Base-by-base conservation (phyloP, 2,329 filamentous ascomycete genomes). In the Cercospora canescens region DNA sequence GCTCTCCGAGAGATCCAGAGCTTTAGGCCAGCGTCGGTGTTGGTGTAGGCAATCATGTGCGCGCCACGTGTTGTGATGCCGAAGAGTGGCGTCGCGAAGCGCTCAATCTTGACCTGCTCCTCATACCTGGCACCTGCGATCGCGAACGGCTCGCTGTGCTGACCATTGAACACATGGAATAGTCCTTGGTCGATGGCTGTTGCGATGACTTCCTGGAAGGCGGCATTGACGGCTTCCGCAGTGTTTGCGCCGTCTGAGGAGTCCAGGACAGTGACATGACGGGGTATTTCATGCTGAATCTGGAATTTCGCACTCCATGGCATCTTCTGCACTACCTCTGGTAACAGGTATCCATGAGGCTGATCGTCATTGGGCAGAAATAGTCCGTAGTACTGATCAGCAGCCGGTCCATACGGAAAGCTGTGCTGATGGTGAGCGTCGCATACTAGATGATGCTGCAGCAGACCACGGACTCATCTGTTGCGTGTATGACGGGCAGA, bases 1-100 rank as follows among this genome's bases (percentile, higher is more conserved):
- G 93, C 86, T 8, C 94, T 86, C 55, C 89, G 86, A 3, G 94
- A 91, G 2, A 96, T 87, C 94, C 95, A 97, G 48, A 98, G 83
- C 73, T 88, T 89, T 52, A 96, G 79, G 11, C 88, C 89, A 30
- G 71, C 79, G 2, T 79, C 72, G 0, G 52, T 58, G 7, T 81
- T 78, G 24, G 90, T 84, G 73, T 91, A 96, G 12, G 87, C 91
- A 26, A 88, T 91, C 84, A 95, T 86, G 77, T 96, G 76, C 24
- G 93, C 88, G n/a, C 93, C 93, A 75, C 93, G 94, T 6, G 88
- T 87, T 69, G 89, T 87, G 1, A 90, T 83, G 1, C 93, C 93
- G 54, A 96, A 88, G 5, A 96, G 81, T 0, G 89, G 86, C 56
- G 87, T 86, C 2, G 90, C 92, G 24, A 86, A 85, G 8, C 93